Percentiles rank a stretch among this genome's conserved stretches.
Conservation (phyloP, 371 early-diverging fungal genomes). For the Mucor saturninus region DNA sequence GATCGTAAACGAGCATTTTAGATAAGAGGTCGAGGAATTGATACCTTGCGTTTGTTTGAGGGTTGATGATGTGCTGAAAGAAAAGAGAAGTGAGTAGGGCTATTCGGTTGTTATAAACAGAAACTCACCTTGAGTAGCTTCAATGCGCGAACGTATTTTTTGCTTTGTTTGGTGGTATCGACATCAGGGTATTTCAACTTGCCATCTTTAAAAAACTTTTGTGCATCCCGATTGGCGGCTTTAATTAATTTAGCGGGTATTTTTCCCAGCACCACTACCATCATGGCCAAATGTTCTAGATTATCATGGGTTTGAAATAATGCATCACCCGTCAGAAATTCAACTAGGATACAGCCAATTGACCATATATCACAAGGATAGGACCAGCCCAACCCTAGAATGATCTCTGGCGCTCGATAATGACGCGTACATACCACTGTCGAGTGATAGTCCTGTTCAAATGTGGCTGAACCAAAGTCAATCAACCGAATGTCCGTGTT, state of each 20-base stretch:
- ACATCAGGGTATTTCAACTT: slow-evolving; percentile 70
- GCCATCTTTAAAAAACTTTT: slow-evolving; percentile 65
- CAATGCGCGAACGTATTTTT: slow-evolving; percentile 70
- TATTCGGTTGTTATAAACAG: neutral
- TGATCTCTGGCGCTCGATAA: slow-evolving; percentile 97
- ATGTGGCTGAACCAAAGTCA: slow-evolving; percentile 97
- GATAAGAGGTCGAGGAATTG: slow-evolving; percentile 72
- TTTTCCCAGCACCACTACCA: slow-evolving; percentile 68
- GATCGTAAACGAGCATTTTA: slow-evolving; percentile 87
- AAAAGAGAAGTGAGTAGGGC: neutral
- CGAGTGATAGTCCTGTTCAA: slow-evolving; percentile 91
- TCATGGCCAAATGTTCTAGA: slow-evolving; percentile 77
- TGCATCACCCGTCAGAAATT: slow-evolving; percentile 93
- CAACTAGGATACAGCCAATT: slow-evolving; percentile 94
- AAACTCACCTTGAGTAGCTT: slow-evolving; percentile 59
- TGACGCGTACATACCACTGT: slow-evolving; percentile 91
- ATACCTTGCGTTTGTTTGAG: slow-evolving; percentile 28
- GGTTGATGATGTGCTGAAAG: slow-evolving; percentile 41
- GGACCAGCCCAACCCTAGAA: slow-evolving; percentile 90
- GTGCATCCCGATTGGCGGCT: slow-evolving; percentile 48
- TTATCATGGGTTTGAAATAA: slow-evolving; percentile 94
- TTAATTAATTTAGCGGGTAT: slow-evolving; percentile 29
- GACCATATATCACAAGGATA: slow-evolving; percentile 98
- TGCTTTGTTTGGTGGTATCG: slow-evolving; percentile 66
- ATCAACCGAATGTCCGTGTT: slow-evolving; percentile 87